Base-by-base conservation (phyloP, 192 early-diverging fungal genomes). In the Chytriomyces sp. region DNA sequence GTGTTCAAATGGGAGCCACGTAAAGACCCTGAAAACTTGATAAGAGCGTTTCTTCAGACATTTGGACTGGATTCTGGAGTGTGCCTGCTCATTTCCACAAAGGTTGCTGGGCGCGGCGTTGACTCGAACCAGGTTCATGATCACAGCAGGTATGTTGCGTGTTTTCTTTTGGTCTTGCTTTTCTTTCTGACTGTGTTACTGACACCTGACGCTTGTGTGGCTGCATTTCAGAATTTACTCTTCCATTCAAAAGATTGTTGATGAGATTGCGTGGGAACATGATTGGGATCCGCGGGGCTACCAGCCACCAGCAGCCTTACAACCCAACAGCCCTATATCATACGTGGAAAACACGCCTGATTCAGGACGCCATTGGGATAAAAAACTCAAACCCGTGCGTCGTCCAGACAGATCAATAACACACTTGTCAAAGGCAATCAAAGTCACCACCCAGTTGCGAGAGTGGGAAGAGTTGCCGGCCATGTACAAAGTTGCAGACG, bases 31-130 rank as follows among this genome's bases (percentile, higher is more conserved):
- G 66, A 67, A 24, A 67, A 8, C 11, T 45, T 67, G 3, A 18
- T 67, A 13, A 0, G 24, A 11, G 28, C 66, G 13, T 67, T 67
- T 47, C 46, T 67, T 8, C 66, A 67, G 18, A 67, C 66, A 24
- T 67, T 67, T 47, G 66, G 66, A 7, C 8, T 67, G 11, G 66
- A 67, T 67, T 67, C 66, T 28, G 66, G 66, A 9, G 66, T 67
- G 44, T 67, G 66, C 46, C 24, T 67, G 24, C 13, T 67, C 9
- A 67, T 67, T 46, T 67, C 66, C 10, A 46, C 66, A 7, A 67
- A 67, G 26, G 66, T 16, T 18, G 10, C 43, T 47, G 28, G 43
- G 13, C 28, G 66, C 16, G 45, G 45, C 46, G 28, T 67, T 11
- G 13, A 26, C 16, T 0, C 28, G 66, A 26, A 26, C n/a, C n/a